Base-by-base conservation (phyloP, 2,329 filamentous ascomycete species). In the Dactylonectria macrodidyma region DNA sequence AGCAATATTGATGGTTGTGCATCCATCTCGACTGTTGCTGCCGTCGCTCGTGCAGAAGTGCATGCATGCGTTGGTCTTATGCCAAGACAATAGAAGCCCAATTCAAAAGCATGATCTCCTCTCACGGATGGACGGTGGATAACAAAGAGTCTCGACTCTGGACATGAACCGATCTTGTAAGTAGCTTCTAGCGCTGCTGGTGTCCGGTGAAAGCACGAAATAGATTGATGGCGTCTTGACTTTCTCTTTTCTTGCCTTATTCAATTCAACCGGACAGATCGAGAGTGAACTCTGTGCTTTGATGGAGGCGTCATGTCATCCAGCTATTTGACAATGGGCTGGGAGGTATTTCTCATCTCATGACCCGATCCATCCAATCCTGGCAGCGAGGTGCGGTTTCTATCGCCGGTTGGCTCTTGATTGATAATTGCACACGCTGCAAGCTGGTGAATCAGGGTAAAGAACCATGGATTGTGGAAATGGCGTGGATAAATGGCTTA, bases 181-280 rank as follows among this genome's bases (percentile, higher is more conserved):
- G n/a, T 36, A 36, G 33, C 33, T 54, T 54, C 51, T 54, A 38
- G 51, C 51, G n/a, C 19, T 54, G n/a, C 16, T 19, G 51, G 36
- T 6, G 19, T 19, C 19, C 19, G 14, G 16, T 16, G 14, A 12
- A 44, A 44, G 14, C 9, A 19, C 16, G 26, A 34, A 22, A 52
- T 19, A 19, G 50, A 54, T 22, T 10, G n/a, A 22, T 22, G 51
- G 33, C 51, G 51, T 54, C 48, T 19, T 34, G 5, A 10, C 9
- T 38, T 38, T 38, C 10, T 38, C 12, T 38, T 14, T 38, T 38
- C 36, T 38, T 38, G 36, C 12, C 36, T 38, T 38, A 10, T 34
- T 22, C 14, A 8, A n/a, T 14, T 19, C 8, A 34, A 14, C 11
- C 11, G 12, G 48, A 5, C n/a, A 36, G 47, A 36, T 34, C 26